These are phyloP conservation scores for Phytophthora multivora DNA, from an alignment of 352 stramenopile genomes.

Conservation along the genomic window DNA sequence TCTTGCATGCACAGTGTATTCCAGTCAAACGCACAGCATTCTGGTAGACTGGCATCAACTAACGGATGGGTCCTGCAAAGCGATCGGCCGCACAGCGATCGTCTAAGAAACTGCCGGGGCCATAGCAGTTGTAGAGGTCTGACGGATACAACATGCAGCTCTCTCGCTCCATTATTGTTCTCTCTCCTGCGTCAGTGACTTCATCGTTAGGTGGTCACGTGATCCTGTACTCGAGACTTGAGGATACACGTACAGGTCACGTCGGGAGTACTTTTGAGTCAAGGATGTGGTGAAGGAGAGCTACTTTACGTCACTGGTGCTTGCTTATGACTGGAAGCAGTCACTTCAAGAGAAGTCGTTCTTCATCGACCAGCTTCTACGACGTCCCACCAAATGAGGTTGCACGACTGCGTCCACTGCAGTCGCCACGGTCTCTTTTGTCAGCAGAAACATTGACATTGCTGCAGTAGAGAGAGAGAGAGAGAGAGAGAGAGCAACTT, in stretches of 20 bases:
- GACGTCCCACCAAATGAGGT: slow-evolving; percentile 18
- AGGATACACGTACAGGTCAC: background rate
- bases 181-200: slow-evolving; percentile 1
- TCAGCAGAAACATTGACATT: no score
- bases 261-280: slow-evolving; percentile 2
- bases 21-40: background rate
- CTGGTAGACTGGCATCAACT: background rate
- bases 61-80: background rate
- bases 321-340: slow-evolving; percentile 11
- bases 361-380: slow-evolving; percentile 14
- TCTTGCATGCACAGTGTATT: slow-evolving; percentile 1
- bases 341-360: slow-evolving; percentile 11
- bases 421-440: slow-evolving; percentile 9
- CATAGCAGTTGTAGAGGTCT: slow-evolving; percentile 15
- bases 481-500: slow-evolving; percentile 1
- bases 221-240: background rate
- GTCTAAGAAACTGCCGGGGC: slow-evolving; percentile 2
- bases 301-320: slow-evolving; percentile 7
- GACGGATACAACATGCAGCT: slow-evolving; percentile 17
- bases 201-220: slow-evolving; percentile 7
- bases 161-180: slow-evolving; percentile 5
- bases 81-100: slow-evolving; percentile 2
- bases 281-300: slow-evolving; percentile 8
- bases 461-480: no score
- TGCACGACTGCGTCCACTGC: slow-evolving; percentile 4